Evolutionary conservation across 2,329 filamentous ascomycete genomes (phyloP), one percentile per base, ranked within the genome.

Genomic region (Helicocarpus griseus): DNA sequence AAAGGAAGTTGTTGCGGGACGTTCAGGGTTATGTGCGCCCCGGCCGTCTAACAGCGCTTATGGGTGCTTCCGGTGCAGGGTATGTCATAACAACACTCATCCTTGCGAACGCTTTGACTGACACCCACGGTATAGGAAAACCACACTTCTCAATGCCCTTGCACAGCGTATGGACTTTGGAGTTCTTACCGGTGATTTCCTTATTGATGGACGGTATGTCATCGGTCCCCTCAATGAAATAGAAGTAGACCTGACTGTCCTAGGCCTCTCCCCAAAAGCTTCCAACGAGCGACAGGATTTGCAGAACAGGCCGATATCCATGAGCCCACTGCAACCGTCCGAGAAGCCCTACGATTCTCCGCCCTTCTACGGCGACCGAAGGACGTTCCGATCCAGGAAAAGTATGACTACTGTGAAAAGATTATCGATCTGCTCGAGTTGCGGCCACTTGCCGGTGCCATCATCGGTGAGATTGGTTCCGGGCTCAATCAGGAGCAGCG

Each of bases 11-110:
- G 4, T 66, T 86, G 9, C 74, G 81, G 54, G 73, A 83, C 52
- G 77, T 86, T 4, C 75, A 81, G 57, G 89, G 83, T 2, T 91
- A 84, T 58, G 86, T 89, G 48, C 82, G 84, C 55, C 87, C 87
- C 1, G 87, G 87, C 33, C 80, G 85, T 59, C 75, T 91, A 8
- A 90, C 86, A 2, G 86, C 87, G 2, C 73, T 93, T 1, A 89
- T 93, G 85, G 87, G 87, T 36, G 83, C 84, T 5, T 89, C 85
- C 4, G 86, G 86, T 44, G 63, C 68, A 55, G 68, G 68, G 68
- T 69, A 35, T 56, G 63, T 60, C 2, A 11, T 5, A 29, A 3
- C 17, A 4, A 24, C 29, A 45, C 47, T 56, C 11, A 24, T 7
- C 6, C 22, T 26, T 13, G 13, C n/a, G 11, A 0, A 24, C 11